phyloP scores from a whole-genome alignment of 2,329 filamentous ascomycete genomes.

The Scorias spongiosa region DNA sequence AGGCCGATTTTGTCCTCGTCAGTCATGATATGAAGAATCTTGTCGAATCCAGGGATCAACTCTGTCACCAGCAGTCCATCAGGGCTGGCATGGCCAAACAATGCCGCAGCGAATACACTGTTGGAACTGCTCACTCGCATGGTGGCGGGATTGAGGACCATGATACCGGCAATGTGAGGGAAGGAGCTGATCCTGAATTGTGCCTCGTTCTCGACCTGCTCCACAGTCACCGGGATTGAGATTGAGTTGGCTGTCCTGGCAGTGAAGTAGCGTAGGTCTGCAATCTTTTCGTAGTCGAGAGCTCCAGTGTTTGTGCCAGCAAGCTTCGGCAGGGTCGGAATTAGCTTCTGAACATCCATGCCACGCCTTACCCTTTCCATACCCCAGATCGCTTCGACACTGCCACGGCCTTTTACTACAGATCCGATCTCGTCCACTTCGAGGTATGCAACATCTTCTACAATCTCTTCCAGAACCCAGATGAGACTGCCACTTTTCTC shows the following conservation, averaged over 20 bases:
- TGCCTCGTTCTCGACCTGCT: conserved; percentile 52
- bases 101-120: conserved; percentile 77
- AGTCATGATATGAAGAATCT: conserved; percentile 62
- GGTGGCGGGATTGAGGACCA: conserved; percentile 69
- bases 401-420: conserved; percentile 55
- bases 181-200: conserved; percentile 82
- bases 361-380: conserved; percentile 50
- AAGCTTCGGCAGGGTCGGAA: conserved; percentile 69
- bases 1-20: conserved; percentile 76
- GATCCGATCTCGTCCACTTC: conserved; percentile 62
- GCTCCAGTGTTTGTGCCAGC: conserved; percentile 56
- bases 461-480: conserved; percentile 96
- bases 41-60: conserved; percentile 76
- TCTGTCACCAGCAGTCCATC: conserved; percentile 67
- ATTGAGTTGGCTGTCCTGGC: conserved; percentile 62
- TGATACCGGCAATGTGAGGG: conserved; percentile 91
- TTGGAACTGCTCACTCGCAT: conserved; percentile 84
- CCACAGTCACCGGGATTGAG: conserved; percentile 72
- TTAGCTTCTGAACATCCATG: conserved; percentile 59
- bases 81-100: conserved; percentile 78
- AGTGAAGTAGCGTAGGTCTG: conserved; percentile 64
- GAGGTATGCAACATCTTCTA: conserved; percentile 75
- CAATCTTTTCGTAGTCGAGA: conserved; percentile 63
- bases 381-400: conserved; percentile 77
- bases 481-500: conserved; percentile 88